phyloP scores from a whole-genome alignment of 805 yeast genomes.

The Starmera quercuum region DNA sequence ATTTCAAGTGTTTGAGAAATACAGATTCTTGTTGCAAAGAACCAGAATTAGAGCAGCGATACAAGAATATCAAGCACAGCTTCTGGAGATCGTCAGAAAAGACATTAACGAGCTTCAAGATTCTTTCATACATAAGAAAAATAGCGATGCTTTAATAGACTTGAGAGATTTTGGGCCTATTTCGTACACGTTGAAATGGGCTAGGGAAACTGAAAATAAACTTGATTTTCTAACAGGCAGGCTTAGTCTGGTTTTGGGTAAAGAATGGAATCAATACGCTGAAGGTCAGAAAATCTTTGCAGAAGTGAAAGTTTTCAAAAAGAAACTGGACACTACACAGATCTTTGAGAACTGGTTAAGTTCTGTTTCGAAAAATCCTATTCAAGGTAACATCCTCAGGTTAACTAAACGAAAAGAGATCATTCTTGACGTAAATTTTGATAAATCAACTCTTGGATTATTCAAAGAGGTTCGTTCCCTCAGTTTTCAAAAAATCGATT shows the following conservation, averaged over 20 bases:
- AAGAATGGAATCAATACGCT: slow-evolving; percentile 52
- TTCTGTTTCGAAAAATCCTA: slow-evolving; percentile 14
- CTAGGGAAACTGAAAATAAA: slow-evolving; percentile 39
- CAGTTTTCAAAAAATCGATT: slow-evolving; percentile 38
- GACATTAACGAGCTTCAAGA: slow-evolving; percentile 38
- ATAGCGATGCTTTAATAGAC: slow-evolving; percentile 27
- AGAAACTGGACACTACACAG: slow-evolving; percentile 35
- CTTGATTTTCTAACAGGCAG: slow-evolving; percentile 33
- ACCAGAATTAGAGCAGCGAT: slow-evolving; percentile 51
- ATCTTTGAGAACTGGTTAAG: slow-evolving; percentile 44
- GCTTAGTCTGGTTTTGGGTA: slow-evolving; percentile 46
- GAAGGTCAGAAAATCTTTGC: slow-evolving; percentile 59
- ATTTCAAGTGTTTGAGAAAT: slow-evolving; percentile 43
- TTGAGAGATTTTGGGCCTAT: slow-evolving; percentile 40
- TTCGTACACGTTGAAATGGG: slow-evolving; percentile 43
- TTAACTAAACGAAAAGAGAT: slow-evolving; percentile 20
- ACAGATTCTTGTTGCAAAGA: slow-evolving; percentile 39
- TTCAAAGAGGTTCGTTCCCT: slow-evolving; percentile 50
- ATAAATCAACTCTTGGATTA: slow-evolving; percentile 30
- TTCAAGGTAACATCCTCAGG: slow-evolving; percentile 32
- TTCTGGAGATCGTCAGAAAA: slow-evolving; percentile 39
- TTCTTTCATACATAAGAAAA: slow-evolving; percentile 27
- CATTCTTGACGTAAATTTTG: slow-evolving; percentile 43
- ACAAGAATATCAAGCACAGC: slow-evolving; percentile 47
- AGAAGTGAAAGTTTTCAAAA: slow-evolving; percentile 38